A percentile compares a stretch with the other conserved stretches of the same genome.
Evolutionary conservation across 2,329 filamentous ascomycete species (phyloP).

Genomic region (Achaetomium macrosporum): DNA sequence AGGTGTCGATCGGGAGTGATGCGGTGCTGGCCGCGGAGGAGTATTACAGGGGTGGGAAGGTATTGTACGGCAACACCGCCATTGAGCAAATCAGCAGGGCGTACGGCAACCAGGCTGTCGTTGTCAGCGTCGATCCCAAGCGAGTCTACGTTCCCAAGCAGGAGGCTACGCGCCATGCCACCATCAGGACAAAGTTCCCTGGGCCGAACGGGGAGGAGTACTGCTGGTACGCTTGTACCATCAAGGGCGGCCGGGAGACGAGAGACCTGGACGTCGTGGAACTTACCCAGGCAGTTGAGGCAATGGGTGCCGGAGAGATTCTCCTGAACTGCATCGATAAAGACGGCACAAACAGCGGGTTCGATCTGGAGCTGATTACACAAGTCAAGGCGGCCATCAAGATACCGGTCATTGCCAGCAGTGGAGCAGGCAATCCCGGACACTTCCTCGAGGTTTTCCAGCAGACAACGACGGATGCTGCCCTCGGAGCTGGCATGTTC

Average conservation of each 20-base stretch:
- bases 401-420: slow-evolving; percentile 93
- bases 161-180: slow-evolving; percentile 66
- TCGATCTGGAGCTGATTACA: slow-evolving; percentile 84
- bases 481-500: slow-evolving; percentile 95
- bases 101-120: slow-evolving; percentile 94
- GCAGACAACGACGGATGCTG: slow-evolving; percentile 81
- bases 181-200: slow-evolving; percentile 61
- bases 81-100: slow-evolving; percentile 92
- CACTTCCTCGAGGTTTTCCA: slow-evolving; percentile 92
- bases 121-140: slow-evolving; percentile 91
- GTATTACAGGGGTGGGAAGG: slow-evolving; percentile 67
- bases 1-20: slow-evolving; percentile 94
- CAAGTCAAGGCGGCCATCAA: slow-evolving; percentile 82
- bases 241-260: slow-evolving; percentile 92
- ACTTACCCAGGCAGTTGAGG: slow-evolving; percentile 81
- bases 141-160: slow-evolving; percentile 75
- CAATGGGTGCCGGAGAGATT: slow-evolving; percentile 92
- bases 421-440: slow-evolving; percentile 77
- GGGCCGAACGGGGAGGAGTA: slow-evolving; percentile 71
- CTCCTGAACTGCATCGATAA: slow-evolving; percentile 96
- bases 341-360: slow-evolving; percentile 90
- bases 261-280: slow-evolving; percentile 89
- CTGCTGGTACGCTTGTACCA: slow-evolving; percentile 98
- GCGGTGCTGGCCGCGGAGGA: slow-evolving; percentile 89
- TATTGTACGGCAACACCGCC: slow-evolving; percentile 73